Conservation (phyloP, 768 basidiomycete genomes). For the Suillus paluster region DNA sequence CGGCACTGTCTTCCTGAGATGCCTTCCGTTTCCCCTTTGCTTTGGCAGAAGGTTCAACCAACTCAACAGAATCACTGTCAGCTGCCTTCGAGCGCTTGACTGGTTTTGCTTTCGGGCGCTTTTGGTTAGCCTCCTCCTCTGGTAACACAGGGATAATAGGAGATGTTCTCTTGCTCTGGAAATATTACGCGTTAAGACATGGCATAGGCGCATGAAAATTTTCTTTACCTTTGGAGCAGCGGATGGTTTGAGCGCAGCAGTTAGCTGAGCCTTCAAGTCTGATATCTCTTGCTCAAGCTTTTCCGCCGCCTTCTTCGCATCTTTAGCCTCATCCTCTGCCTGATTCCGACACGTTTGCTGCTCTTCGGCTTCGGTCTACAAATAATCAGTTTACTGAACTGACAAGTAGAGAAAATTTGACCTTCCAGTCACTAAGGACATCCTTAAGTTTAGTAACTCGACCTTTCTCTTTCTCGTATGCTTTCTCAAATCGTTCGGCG, state of each 20-base stretch:
- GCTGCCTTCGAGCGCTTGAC: constrained; percentile 20
- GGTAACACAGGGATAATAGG: background rate
- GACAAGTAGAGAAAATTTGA: constrained; percentile 24
- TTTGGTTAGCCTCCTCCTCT: constrained; percentile 11
- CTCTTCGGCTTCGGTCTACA: constrained; percentile 44
- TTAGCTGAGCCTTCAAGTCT: constrained; percentile 50
- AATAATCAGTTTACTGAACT: background rate
- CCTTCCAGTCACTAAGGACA: constrained; percentile 51
- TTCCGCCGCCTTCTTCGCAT: constrained; percentile 32
- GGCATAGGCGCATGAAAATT: background rate
- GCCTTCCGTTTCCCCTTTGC: constrained; percentile 46
- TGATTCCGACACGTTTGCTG: constrained; percentile 42
- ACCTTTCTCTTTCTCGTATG: constrained; percentile 41
- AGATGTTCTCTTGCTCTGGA: constrained; percentile 11
- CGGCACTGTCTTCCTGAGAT: constrained; percentile 23
- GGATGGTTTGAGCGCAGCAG: constrained; percentile 33
- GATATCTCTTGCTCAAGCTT: constrained; percentile 44
- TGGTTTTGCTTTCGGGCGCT: constrained; percentile 26
- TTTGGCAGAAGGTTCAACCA: constrained; percentile 31
- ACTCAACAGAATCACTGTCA: constrained; percentile 37
- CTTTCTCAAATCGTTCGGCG: constrained; percentile 34
- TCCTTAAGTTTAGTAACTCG: constrained; percentile 47
- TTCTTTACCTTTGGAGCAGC: constrained; percentile 16
- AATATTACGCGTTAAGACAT: background rate
- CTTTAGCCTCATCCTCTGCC: constrained; percentile 37